Evolutionary conservation across 495 filamentous ascomycete genomes (phyloP).

Genomic region (Daldinia concentrica): DNA sequence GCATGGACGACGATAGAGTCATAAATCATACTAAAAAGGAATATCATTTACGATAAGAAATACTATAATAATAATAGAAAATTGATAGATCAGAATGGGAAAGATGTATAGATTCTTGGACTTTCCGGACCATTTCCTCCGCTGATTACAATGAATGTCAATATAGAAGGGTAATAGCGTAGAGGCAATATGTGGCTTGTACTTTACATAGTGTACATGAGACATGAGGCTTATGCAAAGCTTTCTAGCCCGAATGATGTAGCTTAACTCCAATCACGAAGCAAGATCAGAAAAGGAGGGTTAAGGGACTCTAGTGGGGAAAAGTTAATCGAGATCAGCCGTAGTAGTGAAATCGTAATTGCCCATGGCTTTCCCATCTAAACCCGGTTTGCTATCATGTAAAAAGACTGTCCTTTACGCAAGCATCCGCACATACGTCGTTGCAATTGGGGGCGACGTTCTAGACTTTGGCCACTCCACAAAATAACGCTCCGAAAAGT

Average conservation of each 20-base stretch:
- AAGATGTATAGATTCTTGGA: background rate
- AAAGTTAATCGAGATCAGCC: slow-evolving; percentile 34
- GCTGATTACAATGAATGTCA: background rate
- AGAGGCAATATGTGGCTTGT: slow-evolving; percentile 1
- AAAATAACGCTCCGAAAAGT: slow-evolving; percentile 33
- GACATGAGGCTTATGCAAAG: background rate
- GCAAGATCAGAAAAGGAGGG: slow-evolving; percentile 8
- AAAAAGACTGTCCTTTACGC: no score
- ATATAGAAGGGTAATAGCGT: background rate
- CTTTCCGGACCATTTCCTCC: background rate
- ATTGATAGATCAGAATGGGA: background rate
- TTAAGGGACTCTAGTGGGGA: background rate
- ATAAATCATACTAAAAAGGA: slow-evolving; percentile 16
- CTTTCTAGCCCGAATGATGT: background rate
- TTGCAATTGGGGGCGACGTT: background rate
- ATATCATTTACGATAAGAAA: background rate
- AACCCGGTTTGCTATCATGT: background rate
- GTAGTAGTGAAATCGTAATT: slow-evolving; percentile 27
- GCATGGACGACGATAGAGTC: slow-evolving; percentile 30
- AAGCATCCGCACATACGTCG: no score
- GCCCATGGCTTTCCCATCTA: background rate
- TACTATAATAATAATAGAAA: no score
- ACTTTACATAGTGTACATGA: background rate
- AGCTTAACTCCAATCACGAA: slow-evolving; percentile 17
- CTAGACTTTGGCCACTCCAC: slow-evolving; percentile 30